These are phyloP conservation scores for Fusarium drepaniforme DNA, from an alignment of 2,329 filamentous ascomycete genomes.

Conservation along the genomic window DNA sequence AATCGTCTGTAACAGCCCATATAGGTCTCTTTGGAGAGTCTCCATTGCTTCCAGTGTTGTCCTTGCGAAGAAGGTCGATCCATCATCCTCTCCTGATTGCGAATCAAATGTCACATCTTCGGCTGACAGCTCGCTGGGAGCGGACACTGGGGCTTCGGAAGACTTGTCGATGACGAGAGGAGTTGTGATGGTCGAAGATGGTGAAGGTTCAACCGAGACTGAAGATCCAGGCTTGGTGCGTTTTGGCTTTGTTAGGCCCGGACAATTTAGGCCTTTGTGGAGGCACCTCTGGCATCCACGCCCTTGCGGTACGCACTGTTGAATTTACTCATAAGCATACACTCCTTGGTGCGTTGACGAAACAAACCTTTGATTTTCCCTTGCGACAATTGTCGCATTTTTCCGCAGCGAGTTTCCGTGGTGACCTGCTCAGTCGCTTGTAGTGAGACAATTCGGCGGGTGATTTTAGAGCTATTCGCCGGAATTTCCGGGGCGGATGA, in stretches of 20 bases:
- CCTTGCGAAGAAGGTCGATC: too few relatives aligned
- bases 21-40: too few relatives aligned
- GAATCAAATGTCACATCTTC: too few relatives aligned
- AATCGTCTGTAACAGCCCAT: too few relatives aligned
- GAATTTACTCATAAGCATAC: neutral
- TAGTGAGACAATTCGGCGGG: neutral
- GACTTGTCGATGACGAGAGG: too few relatives aligned
- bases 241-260: neutral
- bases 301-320: neutral
- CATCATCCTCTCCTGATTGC: too few relatives aligned
- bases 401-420: neutral
- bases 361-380: neutral
- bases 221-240: neutral
- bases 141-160: too few relatives aligned
- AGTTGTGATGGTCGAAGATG: neutral
- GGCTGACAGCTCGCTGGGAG: too few relatives aligned
- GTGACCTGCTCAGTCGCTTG: neutral
- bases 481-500: neutral
- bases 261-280: neutral
- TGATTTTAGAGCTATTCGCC: neutral
- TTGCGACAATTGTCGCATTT: neutral
- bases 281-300: neutral
- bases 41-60: too few relatives aligned
- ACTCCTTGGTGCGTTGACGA: neutral
- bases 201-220: neutral